Percentiles rank a stretch among this genome's conserved stretches.
Evolutionary conservation across 768 basidiomycete species (phyloP).

Genomic region (Tylopilus plumbeoviolaceoides): DNA sequence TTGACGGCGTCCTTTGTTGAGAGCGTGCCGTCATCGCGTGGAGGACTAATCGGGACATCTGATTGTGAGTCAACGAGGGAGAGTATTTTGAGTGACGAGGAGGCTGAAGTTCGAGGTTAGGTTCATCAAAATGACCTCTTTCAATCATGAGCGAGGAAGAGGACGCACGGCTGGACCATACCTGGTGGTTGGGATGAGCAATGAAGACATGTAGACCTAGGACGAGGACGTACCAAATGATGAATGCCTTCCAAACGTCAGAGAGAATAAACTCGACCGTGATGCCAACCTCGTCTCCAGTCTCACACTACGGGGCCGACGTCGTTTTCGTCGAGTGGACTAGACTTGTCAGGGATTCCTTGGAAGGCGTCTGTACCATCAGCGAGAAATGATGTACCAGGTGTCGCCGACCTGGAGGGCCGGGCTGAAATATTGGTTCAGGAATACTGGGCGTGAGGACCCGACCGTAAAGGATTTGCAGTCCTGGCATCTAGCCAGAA

Average conservation of each 20-base stretch:
- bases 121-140: conserved; percentile 47
- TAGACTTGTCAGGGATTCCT: conserved; percentile 67
- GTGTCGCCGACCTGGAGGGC: conserved; percentile 51
- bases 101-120: conserved; percentile 69
- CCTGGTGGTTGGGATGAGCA: conserved; percentile 39
- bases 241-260: conserved; percentile 65
- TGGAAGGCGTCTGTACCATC: conserved; percentile 76
- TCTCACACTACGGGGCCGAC: conserved; percentile 77
- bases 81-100: conserved; percentile 58
- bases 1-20: conserved; percentile 50
- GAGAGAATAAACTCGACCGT: conserved; percentile 76
- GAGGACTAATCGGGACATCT: conserved; percentile 25
- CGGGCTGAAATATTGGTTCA: no score
- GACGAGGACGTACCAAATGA: conserved; percentile 45
- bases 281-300: conserved; percentile 56
- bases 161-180: conserved; percentile 59
- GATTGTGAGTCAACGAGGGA: conserved; percentile 34
- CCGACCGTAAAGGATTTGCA: no score
- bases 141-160: conserved; percentile 66
- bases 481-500: no score
- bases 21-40: conserved; percentile 39
- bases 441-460: no score
- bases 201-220: neutral
- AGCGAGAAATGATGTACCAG: conserved; percentile 72
- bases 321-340: conserved; percentile 53